A percentile compares a stretch with the other conserved stretches of the same genome.
Conservation (phyloP, 306 rosid species). For the Glycine latifolia region DNA sequence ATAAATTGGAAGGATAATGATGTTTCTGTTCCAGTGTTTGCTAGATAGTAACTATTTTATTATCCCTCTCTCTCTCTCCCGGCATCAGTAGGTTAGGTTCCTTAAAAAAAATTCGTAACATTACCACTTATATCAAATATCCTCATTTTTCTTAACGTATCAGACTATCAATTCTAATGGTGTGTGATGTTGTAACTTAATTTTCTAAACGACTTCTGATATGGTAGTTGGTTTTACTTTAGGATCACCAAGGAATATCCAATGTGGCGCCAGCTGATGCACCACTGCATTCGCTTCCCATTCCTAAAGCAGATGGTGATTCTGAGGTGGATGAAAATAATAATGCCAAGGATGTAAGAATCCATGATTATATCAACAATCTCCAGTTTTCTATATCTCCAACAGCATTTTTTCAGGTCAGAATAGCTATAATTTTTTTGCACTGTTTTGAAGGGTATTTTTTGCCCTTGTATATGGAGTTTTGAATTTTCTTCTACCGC, state of each 20-base stretch:
- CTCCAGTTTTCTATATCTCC: constrained; percentile 92
- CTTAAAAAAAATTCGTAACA: neutral
- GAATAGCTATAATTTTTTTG: constrained; percentile 38
- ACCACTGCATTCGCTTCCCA: constrained; percentile 65
- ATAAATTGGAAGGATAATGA: constrained; percentile 11
- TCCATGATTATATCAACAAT: constrained; percentile 82
- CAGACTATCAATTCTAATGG: constrained; percentile 19
- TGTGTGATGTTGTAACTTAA: constrained; percentile 26
- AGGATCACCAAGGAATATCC: constrained; percentile 98
- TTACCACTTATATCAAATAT: neutral
- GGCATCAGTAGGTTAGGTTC: constrained; percentile 24
- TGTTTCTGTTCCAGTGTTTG: constrained; percentile 24
- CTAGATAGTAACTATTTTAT: constrained; percentile 17
- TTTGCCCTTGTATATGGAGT: neutral
- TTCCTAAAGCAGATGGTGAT: constrained; percentile 51
- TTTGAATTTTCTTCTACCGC: constrained; percentile 46
- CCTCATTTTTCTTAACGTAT: too few relatives aligned
- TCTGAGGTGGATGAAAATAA: constrained; percentile 50
- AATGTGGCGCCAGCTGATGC: constrained; percentile 89
- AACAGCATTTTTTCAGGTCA: constrained; percentile 95
- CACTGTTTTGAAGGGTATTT: constrained; percentile 13
- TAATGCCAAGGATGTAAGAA: constrained; percentile 63
- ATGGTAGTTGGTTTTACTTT: constrained; percentile 34
- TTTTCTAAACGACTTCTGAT: constrained; percentile 23
- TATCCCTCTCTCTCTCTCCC: constrained; percentile 6